Conservation (phyloP, 2,329 filamentous ascomycete genomes). For the Claviceps cyperi region DNA sequence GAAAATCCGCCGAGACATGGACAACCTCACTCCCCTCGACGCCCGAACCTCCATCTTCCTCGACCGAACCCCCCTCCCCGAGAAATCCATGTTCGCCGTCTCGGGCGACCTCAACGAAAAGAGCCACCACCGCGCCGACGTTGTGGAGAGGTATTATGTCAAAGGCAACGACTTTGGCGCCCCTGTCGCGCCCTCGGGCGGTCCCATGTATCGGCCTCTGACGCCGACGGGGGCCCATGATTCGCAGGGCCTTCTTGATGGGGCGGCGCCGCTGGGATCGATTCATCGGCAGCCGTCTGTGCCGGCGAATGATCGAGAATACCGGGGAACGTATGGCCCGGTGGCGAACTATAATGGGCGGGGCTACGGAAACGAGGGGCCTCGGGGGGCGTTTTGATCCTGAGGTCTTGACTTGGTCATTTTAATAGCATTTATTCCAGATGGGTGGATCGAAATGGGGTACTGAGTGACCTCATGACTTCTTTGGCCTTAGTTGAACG, state of each 20-base stretch:
- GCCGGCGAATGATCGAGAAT: constrained; percentile 1
- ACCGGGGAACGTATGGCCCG: constrained; percentile 7
- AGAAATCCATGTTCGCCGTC: constrained; percentile 29
- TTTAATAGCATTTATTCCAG: too few relatives aligned
- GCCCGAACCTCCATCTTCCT: constrained; percentile 76
- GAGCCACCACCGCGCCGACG: constrained; percentile 16
- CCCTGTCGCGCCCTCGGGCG: constrained; percentile 13
- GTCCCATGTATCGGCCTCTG: constrained; percentile 21
- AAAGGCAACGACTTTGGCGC: constrained; percentile 11
- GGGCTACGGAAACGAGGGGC: constrained; percentile 4
- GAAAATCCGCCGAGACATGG: constrained; percentile 61
- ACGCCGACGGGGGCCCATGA: constrained; percentile 22
- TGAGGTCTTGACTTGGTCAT: too few relatives aligned
- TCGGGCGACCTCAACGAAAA: constrained; percentile 24
- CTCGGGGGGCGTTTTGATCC: background rate
- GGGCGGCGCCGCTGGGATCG: constrained; percentile 26
- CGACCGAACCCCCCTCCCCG: constrained; percentile 29
- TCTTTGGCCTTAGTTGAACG: background rate
- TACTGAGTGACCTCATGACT: too few relatives aligned
- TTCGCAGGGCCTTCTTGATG: constrained; percentile 23
- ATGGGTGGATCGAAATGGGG: too few relatives aligned
- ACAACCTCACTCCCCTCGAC: constrained; percentile 74
- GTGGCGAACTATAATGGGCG: constrained; percentile 5
- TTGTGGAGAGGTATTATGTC: constrained; percentile 19
- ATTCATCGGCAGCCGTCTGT: constrained; percentile 8